phyloP scores from a whole-genome alignment of 257 asterid species.

The Solanum chaucha region DNA sequence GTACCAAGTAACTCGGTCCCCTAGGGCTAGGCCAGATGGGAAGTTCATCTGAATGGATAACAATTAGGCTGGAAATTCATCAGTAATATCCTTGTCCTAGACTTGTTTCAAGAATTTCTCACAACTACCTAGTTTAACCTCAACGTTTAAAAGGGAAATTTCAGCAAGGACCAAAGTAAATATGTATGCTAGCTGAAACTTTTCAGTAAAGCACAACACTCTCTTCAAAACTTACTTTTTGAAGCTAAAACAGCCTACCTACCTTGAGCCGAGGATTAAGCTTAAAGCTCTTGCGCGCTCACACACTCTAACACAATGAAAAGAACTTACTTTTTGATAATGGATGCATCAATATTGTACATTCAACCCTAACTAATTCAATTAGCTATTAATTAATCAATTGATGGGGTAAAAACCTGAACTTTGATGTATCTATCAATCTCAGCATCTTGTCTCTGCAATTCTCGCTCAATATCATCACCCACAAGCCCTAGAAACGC shows the following conservation, averaged over 20 bases:
- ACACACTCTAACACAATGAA: neutral
- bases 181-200: neutral
- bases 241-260: neutral
- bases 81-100: neutral
- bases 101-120: neutral
- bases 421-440: slow-evolving; percentile 71
- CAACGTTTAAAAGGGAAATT: neutral
- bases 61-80: neutral
- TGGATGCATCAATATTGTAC: neutral
- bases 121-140: neutral
- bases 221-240: neutral
- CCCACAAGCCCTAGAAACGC: slow-evolving; percentile 58
- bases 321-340: neutral
- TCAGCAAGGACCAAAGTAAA: neutral
- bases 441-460: slow-evolving; percentile 87
- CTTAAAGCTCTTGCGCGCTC: neutral
- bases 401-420: slow-evolving; percentile 40
- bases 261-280: neutral
- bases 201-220: neutral
- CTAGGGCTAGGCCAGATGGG: neutral
- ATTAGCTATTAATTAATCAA: neutral
- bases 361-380: neutral
- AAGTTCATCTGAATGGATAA: neutral
- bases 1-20: neutral
- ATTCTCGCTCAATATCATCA: slow-evolving; percentile 65